Base-by-base conservation (phyloP, 2,329 filamentous ascomycete species). In the Fusarium pseudograminearum region DNA sequence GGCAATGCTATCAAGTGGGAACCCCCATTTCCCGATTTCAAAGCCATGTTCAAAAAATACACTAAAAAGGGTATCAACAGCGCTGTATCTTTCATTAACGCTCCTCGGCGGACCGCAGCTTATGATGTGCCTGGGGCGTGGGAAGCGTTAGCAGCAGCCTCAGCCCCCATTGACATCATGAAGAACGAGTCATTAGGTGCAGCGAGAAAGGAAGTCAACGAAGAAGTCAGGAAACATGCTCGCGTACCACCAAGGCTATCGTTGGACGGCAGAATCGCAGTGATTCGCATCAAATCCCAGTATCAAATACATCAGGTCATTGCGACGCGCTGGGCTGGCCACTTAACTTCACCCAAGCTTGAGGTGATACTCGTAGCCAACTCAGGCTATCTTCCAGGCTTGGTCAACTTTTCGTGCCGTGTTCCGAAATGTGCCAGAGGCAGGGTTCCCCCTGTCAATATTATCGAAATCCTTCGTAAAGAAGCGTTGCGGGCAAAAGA, bases 321-420 rank as follows among this genome's bases (percentile, higher is more conserved):
- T 58, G 89, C 90, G 3, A 90, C 88, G 6, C 81, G 89, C 14
- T 91, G 90, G 90, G 86, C 89, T 1, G 86, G 87, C 0, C 83
- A 87, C 67, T 79, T 92, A 5, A 84, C 84, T 47, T 88, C 86
- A 2, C 81, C 84, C 48, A 85, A 84, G 56, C 80, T 91, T 2
- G 86, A 91, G 71, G 86, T 91, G 2, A 82, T 92, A 10, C 81
- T 91, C 69, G 89, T 89, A 6, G 90, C 89, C 0, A 92, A 92
- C 58, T 86, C 89, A 58, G 89, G 89, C 0, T 92, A 91, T 68
- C 74, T 90, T 0, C 83, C 86, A 0, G 88, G 82, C 3, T 84
- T 86, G 76, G 89, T 92, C 26, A 90, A 91, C 72, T 92, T 92
- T 77, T 90, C 87, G 2, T 91, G 90, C 67, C 84, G 90, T 3